Evolutionary conservation across 352 stramenopile species (phyloP).

Genomic region (Globisporangium uncinulatum): DNA sequence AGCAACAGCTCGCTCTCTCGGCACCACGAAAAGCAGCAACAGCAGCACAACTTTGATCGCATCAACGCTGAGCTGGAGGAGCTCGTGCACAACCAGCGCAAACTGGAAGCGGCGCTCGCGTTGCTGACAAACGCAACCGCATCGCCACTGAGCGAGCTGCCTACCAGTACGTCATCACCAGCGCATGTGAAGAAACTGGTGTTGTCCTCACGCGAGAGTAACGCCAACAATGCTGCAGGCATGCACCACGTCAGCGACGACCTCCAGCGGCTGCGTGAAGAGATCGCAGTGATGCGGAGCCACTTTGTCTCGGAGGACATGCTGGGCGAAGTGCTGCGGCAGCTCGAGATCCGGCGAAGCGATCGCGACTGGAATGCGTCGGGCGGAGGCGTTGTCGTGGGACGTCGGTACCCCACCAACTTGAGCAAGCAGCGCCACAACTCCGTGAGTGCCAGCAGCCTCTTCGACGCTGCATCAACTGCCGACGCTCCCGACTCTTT

Average conservation of each 20-base stretch:
- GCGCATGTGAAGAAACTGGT: neutral
- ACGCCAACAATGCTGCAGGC: neutral
- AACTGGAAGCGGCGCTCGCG: conserved; percentile 23
- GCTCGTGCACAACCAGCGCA: conserved; percentile 36
- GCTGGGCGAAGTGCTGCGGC: conserved; percentile 28
- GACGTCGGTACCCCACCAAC: conserved; percentile 18
- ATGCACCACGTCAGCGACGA: conserved; percentile 25
- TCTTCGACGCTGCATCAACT: neutral
- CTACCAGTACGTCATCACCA: neutral
- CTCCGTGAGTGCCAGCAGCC: conserved; percentile 5
- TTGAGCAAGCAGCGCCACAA: conserved; percentile 27
- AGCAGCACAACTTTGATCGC: conserved; percentile 36
- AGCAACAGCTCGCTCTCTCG: neutral
- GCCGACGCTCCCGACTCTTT: conserved; percentile 7
- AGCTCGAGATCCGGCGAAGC: conserved; percentile 31
- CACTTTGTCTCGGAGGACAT: conserved; percentile 46
- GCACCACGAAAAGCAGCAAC: conserved; percentile 14
- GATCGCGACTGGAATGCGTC: conserved; percentile 20
- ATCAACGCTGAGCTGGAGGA: conserved; percentile 33
- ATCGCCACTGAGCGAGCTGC: neutral
- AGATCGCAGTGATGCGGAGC: conserved; percentile 33
- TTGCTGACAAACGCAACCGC: conserved; percentile 11
- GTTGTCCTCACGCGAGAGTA: neutral
- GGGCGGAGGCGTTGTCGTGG: conserved; percentile 14
- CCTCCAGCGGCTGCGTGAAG: conserved; percentile 25